Conservation (phyloP, 306 rosid species). For the Pyrus pyrifolia region DNA sequence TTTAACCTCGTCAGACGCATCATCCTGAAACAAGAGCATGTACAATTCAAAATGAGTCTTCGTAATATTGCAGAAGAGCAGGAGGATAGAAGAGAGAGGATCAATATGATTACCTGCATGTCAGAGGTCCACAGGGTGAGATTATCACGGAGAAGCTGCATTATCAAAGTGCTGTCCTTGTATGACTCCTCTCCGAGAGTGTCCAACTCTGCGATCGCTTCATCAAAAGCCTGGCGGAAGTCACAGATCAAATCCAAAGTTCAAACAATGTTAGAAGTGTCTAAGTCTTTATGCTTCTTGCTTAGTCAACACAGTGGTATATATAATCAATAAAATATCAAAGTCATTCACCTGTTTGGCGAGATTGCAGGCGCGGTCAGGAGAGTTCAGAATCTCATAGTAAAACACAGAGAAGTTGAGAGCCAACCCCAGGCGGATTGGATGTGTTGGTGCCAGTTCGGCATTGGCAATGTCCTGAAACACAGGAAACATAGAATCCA, state of each 20-base stretch:
- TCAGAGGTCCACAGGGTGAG: conserved; percentile 99
- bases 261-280: not conserved
- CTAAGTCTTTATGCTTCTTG: not conserved
- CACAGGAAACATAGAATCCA: not conserved
- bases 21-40: conserved; percentile 51
- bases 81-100: not conserved
- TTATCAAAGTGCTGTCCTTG: conserved; percentile 99
- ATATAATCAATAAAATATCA: not conserved
- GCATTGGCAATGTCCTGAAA: conserved; percentile 84
- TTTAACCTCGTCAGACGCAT: conserved; percentile 93
- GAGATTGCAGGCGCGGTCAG: conserved; percentile 97
- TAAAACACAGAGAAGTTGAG: conserved; percentile 92
- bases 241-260: not conserved
- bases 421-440: conserved; percentile 96
- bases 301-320: not conserved
- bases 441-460: conserved; percentile 91
- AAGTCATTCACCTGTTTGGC: conserved; percentile 73
- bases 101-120: conserved; percentile 67
- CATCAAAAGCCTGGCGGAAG: conserved; percentile 74
- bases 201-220: conserved; percentile 98
- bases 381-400: conserved; percentile 96
- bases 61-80: not conserved
- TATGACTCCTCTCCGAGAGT: conserved; percentile 95
- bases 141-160: conserved; percentile 99
- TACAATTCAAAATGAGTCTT: not conserved